Conservation (phyloP, 352 stramenopile species). For the Thraustochytrium striatum region DNA sequence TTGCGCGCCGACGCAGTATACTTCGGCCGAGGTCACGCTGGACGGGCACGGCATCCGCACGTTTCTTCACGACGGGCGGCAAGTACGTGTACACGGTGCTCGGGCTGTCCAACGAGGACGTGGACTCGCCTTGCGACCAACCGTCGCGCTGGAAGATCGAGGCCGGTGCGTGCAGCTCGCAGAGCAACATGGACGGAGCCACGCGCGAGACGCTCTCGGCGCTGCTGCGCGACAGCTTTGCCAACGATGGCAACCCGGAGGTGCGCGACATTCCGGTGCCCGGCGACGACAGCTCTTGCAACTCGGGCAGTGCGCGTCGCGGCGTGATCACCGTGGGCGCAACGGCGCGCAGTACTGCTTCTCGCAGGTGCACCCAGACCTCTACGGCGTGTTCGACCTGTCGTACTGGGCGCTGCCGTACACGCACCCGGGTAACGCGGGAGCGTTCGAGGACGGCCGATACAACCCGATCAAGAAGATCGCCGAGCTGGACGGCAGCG, state of each 20-base stretch:
- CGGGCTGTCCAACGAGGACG: slow-evolving; percentile 16
- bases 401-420: slow-evolving; percentile 20
- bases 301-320: not conserved
- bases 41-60: not conserved
- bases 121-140: not conserved
- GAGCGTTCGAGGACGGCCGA: not conserved
- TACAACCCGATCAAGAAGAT: slow-evolving; percentile 43
- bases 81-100: slow-evolving; percentile 47
- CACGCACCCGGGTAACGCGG: slow-evolving; percentile 25
- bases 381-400: slow-evolving; percentile 51
- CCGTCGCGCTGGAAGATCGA: slow-evolving; percentile 32
- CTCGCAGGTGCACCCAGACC: slow-evolving; percentile 39
- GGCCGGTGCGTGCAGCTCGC: not conserved
- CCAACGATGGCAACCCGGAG: not conserved
- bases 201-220: not conserved
- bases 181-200: not conserved
- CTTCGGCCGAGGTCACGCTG: slow-evolving; percentile 4
- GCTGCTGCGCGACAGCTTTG: not conserved
- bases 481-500: not conserved
- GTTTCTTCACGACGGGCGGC: slow-evolving; percentile 11
- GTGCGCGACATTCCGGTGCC: slow-evolving; percentile 6
- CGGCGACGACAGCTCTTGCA: not conserved
- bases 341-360: slow-evolving; percentile 12
- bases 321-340: not conserved
- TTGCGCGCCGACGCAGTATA: slow-evolving; percentile 24